A percentile compares a stretch with the other conserved stretches of the same genome.
Conservation (phyloP, 2,329 filamentous ascomycete genomes). For the Cordyceps sp. region DNA sequence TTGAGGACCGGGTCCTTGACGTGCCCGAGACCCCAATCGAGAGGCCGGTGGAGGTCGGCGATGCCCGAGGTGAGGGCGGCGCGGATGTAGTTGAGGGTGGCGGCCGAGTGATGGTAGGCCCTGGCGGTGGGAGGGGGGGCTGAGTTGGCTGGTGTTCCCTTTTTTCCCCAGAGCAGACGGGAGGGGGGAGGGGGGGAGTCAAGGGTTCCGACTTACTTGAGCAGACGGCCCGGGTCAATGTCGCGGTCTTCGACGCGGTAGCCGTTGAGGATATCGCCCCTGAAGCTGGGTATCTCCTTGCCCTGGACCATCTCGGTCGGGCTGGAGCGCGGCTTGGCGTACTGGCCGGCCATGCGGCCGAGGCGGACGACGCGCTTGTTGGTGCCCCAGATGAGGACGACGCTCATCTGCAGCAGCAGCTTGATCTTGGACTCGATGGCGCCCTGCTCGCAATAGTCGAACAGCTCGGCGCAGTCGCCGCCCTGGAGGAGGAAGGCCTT, state of each 20-base stretch:
- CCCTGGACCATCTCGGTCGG: conserved; percentile 72
- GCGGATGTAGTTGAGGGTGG: conserved; percentile 85
- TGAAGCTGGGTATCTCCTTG: conserved; percentile 71
- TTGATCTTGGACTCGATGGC: conserved; percentile 96
- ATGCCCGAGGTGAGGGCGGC: conserved; percentile 73
- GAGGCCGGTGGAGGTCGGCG: conserved; percentile 79
- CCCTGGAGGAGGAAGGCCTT: conserved; percentile 91
- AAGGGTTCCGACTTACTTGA: conserved; percentile 36
- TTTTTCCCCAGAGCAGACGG: too few species aligned
- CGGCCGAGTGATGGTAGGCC: conserved; percentile 90
- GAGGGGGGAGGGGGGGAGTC: too few species aligned
- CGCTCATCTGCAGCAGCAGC: conserved; percentile 87
- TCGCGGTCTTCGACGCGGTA: conserved; percentile 58
- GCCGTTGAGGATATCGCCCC: conserved; percentile 91
- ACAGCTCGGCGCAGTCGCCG: conserved; percentile 92
- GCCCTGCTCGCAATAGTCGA: conserved; percentile 82
- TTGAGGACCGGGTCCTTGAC: conserved; percentile 72
- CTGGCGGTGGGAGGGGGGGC: conserved; percentile 30
- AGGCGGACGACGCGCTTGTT: conserved; percentile 78
- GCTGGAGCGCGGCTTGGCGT: conserved; percentile 85
- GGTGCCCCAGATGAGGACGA: conserved; percentile 83
- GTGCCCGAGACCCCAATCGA: conserved; percentile 91
- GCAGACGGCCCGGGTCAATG: conserved; percentile 69
- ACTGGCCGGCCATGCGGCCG: conserved; percentile 92
- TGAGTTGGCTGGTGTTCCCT: too few species aligned